phyloP scores from a whole-genome alignment of 2,329 filamentous ascomycete species.

The Colletotrichum shisoi region DNA sequence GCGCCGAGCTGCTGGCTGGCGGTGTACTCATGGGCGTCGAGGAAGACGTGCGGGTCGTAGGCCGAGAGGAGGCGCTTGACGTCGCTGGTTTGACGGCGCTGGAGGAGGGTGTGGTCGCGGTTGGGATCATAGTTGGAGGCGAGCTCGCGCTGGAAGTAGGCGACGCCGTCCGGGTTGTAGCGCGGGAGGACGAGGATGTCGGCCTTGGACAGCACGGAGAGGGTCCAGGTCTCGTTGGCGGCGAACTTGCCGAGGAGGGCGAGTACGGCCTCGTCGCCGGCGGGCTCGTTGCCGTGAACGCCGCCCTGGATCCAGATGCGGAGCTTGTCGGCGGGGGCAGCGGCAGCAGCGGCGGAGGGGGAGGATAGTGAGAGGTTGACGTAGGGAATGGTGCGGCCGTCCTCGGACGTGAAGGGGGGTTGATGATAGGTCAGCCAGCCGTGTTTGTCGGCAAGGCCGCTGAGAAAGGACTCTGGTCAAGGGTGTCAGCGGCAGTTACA shows the following conservation, averaged over 20 bases:
- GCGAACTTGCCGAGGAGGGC: constrained; percentile 46
- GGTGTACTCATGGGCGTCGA: constrained; percentile 47
- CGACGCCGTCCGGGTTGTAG: constrained; percentile 47
- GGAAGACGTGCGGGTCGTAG: constrained; percentile 45
- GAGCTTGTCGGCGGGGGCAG: constrained; percentile 39
- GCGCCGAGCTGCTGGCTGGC: constrained; percentile 34
- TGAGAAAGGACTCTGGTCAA: constrained; percentile 38
- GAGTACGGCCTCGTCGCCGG: constrained; percentile 45
- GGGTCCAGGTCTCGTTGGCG: constrained; percentile 43
- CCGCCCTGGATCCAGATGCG: constrained; percentile 46
- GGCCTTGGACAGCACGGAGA: constrained; percentile 42
- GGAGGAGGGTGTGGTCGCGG: constrained; percentile 46
- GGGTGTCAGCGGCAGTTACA: not conserved
- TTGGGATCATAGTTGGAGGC: constrained; percentile 47
- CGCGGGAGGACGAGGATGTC: constrained; percentile 46
- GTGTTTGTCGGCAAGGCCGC: constrained; percentile 39
- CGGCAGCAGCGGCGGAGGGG: not conserved
- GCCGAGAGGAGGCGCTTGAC: constrained; percentile 44
- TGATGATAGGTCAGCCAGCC: constrained; percentile 41
- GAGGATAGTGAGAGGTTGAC: constrained; percentile 35
- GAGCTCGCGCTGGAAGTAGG: constrained; percentile 46
- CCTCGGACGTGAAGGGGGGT: constrained; percentile 40
- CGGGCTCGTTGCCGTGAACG: constrained; percentile 48
- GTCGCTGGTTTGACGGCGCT: constrained; percentile 44
- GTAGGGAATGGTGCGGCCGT: constrained; percentile 41